Conservation (phyloP, 441 rosid genomes). For the Euphorbia schlechtendalii region DNA sequence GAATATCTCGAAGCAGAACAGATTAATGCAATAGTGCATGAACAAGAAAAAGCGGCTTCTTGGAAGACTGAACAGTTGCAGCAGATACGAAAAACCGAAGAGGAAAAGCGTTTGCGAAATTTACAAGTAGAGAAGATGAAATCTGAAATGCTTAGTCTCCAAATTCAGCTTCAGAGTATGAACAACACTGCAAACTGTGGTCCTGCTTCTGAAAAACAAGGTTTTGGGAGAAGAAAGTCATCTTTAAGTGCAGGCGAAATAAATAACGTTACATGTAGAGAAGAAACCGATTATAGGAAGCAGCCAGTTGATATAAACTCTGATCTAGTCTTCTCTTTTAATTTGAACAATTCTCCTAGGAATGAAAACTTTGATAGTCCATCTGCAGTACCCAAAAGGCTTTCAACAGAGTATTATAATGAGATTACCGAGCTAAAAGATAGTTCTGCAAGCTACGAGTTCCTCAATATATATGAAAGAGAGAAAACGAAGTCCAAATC, state of each 20-base stretch:
- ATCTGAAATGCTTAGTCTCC: conserved; percentile 94
- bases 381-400: neutral
- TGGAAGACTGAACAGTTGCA: conserved; percentile 91
- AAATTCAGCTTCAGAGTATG: conserved; percentile 67
- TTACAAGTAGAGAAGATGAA: conserved; percentile 97
- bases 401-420: neutral
- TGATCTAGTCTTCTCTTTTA: conserved; percentile 43
- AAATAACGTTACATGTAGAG: conserved; percentile 27
- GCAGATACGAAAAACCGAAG: conserved; percentile 79
- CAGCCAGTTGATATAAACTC: conserved; percentile 39
- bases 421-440: conserved; percentile 35
- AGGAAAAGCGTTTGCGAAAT: conserved; percentile 70
- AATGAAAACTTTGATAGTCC: neutral
- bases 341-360: conserved; percentile 33
- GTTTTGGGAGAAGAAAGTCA: conserved; percentile 55
- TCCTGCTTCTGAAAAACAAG: conserved; percentile 49
- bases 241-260: conserved; percentile 40
- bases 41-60: conserved; percentile 91
- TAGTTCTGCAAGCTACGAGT: conserved; percentile 30
- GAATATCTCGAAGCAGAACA: conserved; percentile 94
- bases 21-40: conserved; percentile 72
- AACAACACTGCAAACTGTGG: conserved; percentile 43
- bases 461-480: conserved; percentile 33
- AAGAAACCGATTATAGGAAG: conserved; percentile 35
- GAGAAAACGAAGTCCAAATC: conserved; percentile 33